These are phyloP conservation scores for Arthrocladium fulminans DNA, from an alignment of 2,329 filamentous ascomycete genomes.

Conservation along the genomic window DNA sequence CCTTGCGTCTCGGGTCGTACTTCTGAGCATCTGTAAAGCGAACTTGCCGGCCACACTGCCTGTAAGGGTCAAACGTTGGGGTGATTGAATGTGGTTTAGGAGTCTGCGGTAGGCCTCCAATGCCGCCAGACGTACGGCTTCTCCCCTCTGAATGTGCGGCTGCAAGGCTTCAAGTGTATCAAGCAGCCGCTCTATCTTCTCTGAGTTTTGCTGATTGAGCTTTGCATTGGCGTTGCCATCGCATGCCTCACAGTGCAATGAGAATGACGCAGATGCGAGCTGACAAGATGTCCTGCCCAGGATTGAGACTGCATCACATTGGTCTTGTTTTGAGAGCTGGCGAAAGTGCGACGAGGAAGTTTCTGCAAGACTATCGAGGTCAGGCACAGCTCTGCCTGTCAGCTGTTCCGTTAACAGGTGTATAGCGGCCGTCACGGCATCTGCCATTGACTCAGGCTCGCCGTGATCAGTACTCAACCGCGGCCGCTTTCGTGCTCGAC, in stretches of 20 bases:
- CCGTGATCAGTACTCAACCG: slow-evolving; percentile 29
- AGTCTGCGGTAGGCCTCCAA: slow-evolving; percentile 65
- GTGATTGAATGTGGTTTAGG: slow-evolving; percentile 55
- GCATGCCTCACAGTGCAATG: slow-evolving; percentile 28
- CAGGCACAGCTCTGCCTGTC: slow-evolving; percentile 26
- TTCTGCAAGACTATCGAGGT: slow-evolving; percentile 34
- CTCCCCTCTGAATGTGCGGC: slow-evolving; percentile 39
- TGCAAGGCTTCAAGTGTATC: slow-evolving; percentile 37
- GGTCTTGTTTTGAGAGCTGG: slow-evolving; percentile 40
- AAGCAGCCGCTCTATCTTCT: slow-evolving; percentile 30
- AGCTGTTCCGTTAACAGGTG: slow-evolving; percentile 28
- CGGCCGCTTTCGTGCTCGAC: slow-evolving; percentile 28
- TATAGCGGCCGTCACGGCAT: slow-evolving; percentile 9
- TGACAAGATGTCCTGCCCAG: slow-evolving; percentile 53
- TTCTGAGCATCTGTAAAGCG: slow-evolving; percentile 71
- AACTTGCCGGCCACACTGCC: slow-evolving; percentile 64
- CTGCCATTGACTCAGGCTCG: slow-evolving; percentile 26
- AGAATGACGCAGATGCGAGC: slow-evolving; percentile 9
- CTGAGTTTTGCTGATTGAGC: slow-evolving; percentile 2
- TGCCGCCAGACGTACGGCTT: slow-evolving; percentile 57
- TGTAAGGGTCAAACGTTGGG: slow-evolving; percentile 56
- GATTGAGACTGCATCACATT: slow-evolving; percentile 46
- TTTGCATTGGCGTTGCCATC: slow-evolving; percentile 27
- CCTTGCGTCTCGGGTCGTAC: slow-evolving; percentile 75
- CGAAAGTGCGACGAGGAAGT: slow-evolving; percentile 39